phyloP scores from a whole-genome alignment of 2,329 filamentous ascomycete genomes.

The Hyphodiscus sp. region DNA sequence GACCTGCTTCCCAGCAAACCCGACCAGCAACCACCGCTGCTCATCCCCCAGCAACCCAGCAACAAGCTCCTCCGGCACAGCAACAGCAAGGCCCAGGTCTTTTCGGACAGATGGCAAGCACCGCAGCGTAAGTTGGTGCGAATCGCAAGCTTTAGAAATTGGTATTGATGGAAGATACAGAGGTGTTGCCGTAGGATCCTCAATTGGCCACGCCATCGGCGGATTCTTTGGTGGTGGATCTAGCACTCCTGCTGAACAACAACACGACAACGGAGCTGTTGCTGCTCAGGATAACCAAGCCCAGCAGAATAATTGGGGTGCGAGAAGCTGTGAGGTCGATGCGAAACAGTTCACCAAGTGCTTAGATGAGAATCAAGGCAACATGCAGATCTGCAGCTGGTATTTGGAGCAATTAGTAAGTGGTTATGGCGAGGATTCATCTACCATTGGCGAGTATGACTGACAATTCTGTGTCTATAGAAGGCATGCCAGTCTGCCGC shows the following conservation, averaged over 20 bases:
- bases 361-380: constrained; percentile 91
- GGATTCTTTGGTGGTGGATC: constrained; percentile 77
- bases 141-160: background rate
- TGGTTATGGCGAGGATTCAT: constrained; percentile 4
- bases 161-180: constrained; percentile 41
- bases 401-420: constrained; percentile 85
- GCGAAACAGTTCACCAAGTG: constrained; percentile 86
- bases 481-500: constrained; percentile 81
- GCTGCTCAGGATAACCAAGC: constrained; percentile 46
- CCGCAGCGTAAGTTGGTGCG: constrained; percentile 76
- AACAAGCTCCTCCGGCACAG: constrained; percentile 42
- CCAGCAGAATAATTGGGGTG: constrained; percentile 45
- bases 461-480: constrained; percentile 33
- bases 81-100: constrained; percentile 59
- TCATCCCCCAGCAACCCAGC: constrained; percentile 43
- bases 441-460: constrained; percentile 9
- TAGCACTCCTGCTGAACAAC: constrained; percentile 46
- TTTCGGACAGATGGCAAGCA: constrained; percentile 95
- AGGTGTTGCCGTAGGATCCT: constrained; percentile 93
- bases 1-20: constrained; percentile 53
- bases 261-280: constrained; percentile 41
- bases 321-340: constrained; percentile 69
- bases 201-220: constrained; percentile 90
- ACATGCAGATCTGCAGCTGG: constrained; percentile 95
- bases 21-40: constrained; percentile 63